Evolutionary conservation across 2,329 filamentous ascomycete genomes (phyloP), one percentile per base, ranked within the genome.

Genomic region (Sporothrix mexicana): DNA sequence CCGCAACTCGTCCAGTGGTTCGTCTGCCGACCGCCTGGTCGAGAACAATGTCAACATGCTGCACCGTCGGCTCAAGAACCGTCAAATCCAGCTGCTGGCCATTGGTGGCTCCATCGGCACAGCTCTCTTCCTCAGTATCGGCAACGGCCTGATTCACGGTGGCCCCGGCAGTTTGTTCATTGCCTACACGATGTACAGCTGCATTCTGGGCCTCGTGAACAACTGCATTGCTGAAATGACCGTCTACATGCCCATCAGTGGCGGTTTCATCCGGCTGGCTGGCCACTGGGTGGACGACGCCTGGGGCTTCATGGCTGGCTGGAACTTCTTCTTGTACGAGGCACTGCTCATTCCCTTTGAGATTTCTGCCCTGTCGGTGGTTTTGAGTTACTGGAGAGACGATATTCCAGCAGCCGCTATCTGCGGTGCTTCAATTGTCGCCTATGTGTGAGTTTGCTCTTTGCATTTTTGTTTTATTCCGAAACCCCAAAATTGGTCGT

Each of bases 281-380:
- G 88, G 89, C 41, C 83, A 88, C 76, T 92, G 88, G 87, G 88
- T 88, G 10, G 90, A 92, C 78, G 89, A 91, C n/a, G 84, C 89
- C 10, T 82, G 88, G 23, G 89, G 89, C 47, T 91, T 91, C 77
- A 85, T 84, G 78, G 83, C 80, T 17, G 82, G 81, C 25, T 83
- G 81, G 81, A 83, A 83, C 74, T 84, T 83, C 76, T 84, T 83
- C 72, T 77, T 83, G 25, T 83, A 82, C 76, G 81, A 83, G 72
- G 82, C 82, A 1, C 77, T 80, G 64, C 77, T 83, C 0, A 83
- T 83, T 59, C 82, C 82, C 2, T 84, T 81, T 74, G 82, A 84
- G 75, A 83, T 84, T 59, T 80, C 80, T 1, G 82, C 82, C 15
- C 75, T 83, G 66, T 79, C 83, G 78, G 72, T 80, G 76, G 83